phyloP scores from a whole-genome alignment of 2,329 filamentous ascomycete genomes.

The Fusarium sp. region DNA sequence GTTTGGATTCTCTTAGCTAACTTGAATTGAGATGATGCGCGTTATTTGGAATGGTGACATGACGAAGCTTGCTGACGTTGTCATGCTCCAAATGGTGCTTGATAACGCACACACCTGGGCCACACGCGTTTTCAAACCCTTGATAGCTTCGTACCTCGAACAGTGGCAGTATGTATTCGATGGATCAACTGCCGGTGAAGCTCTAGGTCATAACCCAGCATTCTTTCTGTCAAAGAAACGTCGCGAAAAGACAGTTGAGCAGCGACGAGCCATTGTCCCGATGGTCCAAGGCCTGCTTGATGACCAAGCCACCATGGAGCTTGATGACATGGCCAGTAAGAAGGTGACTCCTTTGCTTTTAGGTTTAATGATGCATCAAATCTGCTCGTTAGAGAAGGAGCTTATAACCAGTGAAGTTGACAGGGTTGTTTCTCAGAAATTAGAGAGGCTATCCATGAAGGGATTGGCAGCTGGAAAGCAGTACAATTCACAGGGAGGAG shows the following conservation, averaged over 20 bases:
- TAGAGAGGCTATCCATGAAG: not conserved
- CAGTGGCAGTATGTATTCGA: conserved; percentile 17
- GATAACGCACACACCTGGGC: conserved; percentile 40
- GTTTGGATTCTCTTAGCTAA: not conserved
- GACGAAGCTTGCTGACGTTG: conserved; percentile 11
- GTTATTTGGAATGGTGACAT: conserved; percentile 33
- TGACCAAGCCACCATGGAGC: not conserved
- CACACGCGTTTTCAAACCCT: conserved; percentile 28
- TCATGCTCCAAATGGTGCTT: conserved; percentile 26
- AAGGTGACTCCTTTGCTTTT: conserved; percentile 19
- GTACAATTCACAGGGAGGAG: not conserved
- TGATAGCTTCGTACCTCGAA: conserved; percentile 29
- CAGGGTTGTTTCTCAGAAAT: not conserved
- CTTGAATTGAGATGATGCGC: conserved; percentile 21
- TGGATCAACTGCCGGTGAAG: not conserved
- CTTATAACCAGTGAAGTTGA: not conserved
- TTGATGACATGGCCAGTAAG: not conserved
- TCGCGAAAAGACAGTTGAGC: conserved; percentile 2
- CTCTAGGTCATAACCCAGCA: not conserved
- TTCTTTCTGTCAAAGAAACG: not conserved
- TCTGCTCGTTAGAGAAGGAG: not conserved
- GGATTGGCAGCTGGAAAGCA: not conserved
- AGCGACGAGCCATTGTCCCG: not conserved
- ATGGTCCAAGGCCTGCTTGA: conserved; percentile 5
- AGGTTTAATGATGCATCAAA: conserved; percentile 16